phyloP scores from a whole-genome alignment of 148 eudicot species.

The Spergularia bocconei region DNA sequence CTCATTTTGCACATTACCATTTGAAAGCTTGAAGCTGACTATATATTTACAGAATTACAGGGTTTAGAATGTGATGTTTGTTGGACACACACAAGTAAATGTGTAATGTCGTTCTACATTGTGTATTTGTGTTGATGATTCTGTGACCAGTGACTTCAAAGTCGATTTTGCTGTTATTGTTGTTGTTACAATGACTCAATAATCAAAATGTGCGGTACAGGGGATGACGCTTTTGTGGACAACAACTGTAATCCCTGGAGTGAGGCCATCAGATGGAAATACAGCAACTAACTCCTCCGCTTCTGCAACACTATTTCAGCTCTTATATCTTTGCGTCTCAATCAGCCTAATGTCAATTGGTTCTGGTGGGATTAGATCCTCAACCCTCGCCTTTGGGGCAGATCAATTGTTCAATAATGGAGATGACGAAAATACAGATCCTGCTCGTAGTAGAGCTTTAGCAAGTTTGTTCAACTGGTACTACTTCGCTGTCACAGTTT shows the following conservation, averaged over 20 bases:
- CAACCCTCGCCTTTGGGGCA: conserved; percentile 36
- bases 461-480: conserved; percentile 46
- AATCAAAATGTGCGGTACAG: conserved; percentile 11
- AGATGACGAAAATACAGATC: not conserved
- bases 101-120: too few species aligned
- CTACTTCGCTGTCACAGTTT: conserved; percentile 27
- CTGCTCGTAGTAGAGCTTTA: conserved; percentile 1
- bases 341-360: conserved; percentile 30
- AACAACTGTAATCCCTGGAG: conserved; percentile 32
- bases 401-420: conserved; percentile 16
- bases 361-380: conserved; percentile 32
- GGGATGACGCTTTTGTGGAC: conserved; percentile 28
- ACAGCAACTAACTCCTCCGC: not conserved
- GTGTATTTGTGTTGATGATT: too few species aligned
- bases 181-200: not conserved
- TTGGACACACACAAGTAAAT: too few species aligned
- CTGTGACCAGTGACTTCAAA: not conserved
- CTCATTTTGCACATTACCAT: too few species aligned
- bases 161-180: not conserved
- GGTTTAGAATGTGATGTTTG: too few species aligned
- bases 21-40: too few species aligned
- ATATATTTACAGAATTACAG: too few species aligned
- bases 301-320: conserved; percentile 25
- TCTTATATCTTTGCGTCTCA: conserved; percentile 24
- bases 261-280: conserved; percentile 15